Conservation (phyloP, 345 rosid genomes). For the Lepidium africanum region DNA sequence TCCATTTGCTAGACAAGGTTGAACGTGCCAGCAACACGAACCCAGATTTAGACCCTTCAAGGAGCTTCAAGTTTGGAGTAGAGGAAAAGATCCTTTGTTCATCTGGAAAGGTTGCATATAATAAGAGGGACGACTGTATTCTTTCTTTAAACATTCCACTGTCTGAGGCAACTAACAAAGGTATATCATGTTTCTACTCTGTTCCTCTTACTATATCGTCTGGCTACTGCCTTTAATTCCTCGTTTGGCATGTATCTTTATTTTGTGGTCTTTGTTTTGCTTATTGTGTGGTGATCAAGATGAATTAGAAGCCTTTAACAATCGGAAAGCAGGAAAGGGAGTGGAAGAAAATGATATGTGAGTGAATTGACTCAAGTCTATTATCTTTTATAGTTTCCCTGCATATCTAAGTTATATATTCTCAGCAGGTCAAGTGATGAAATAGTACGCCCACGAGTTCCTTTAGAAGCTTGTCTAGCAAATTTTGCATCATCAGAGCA, state of each 20-base stretch:
- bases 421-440: conserved; percentile 59
- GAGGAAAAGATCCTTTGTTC: conserved; percentile 88
- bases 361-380: conserved; percentile 29
- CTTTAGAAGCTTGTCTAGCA: conserved; percentile 88
- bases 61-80: conserved; percentile 92
- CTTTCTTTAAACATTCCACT: conserved; percentile 91
- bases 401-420: conserved; percentile 22
- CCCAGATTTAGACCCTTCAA: conserved; percentile 69
- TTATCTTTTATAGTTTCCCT: conserved; percentile 7
- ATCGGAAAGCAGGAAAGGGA: conserved; percentile 57
- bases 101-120: conserved; percentile 89
- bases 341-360: conserved; percentile 71
- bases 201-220: not conserved
- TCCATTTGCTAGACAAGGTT: conserved; percentile 87
- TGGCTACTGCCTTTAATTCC: not conserved
- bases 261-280: not conserved
- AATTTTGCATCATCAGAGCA: conserved; percentile 79
- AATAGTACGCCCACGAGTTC: conserved; percentile 92
- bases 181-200: conserved; percentile 29
- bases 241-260: not conserved
- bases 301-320: conserved; percentile 64
- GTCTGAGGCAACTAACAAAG: conserved; percentile 83
- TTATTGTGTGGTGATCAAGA: conserved; percentile 42
- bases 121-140: conserved; percentile 82
- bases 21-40: conserved; percentile 62